Percentiles rank a stretch among this genome's conserved stretches.
phyloP scores from a whole-genome alignment of 2,329 filamentous ascomycete species.

The Sclerotinia minor region DNA sequence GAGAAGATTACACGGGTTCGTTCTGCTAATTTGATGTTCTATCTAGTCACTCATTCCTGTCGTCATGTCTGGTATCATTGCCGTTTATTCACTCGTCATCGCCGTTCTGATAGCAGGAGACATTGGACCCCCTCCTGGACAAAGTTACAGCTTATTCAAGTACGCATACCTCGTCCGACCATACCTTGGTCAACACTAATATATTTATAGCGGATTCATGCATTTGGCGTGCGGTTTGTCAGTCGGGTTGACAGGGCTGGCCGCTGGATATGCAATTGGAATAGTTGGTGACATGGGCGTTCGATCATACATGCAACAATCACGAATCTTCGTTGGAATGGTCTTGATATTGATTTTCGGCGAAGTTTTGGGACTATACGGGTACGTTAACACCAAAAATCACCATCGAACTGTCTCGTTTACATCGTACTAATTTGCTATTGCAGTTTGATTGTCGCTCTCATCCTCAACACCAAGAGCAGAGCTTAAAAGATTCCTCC shows the following conservation, averaged over 20 bases:
- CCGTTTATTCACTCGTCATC: constrained; percentile 96
- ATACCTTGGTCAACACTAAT: constrained; percentile 22
- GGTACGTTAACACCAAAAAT: constrained; percentile 58
- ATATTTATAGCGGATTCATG: constrained; percentile 71
- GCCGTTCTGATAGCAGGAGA: constrained; percentile 94
- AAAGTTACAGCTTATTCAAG: constrained; percentile 81
- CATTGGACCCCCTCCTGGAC: constrained; percentile 67
- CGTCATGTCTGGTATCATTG: constrained; percentile 99
- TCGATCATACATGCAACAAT: constrained; percentile 93
- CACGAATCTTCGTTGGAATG: constrained; percentile 96
- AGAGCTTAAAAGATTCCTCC: constrained; percentile 34
- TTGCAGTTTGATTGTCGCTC: constrained; percentile 79
- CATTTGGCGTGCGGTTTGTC: constrained; percentile 88
- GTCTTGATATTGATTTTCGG: constrained; percentile 98
- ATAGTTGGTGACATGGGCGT: constrained; percentile 94
- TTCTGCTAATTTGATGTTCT: constrained; percentile 16
- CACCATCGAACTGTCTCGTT: background rate
- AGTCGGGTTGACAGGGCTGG: constrained; percentile 88
- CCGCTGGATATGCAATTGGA: constrained; percentile 94
- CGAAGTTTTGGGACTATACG: constrained; percentile 94
- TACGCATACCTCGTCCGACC: constrained; percentile 46
- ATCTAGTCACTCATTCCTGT: constrained; percentile 73
- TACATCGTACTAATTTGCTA: constrained; percentile 26
- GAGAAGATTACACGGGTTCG: constrained; percentile 1
- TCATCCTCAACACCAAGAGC: constrained; percentile 85